These are phyloP conservation scores for Erythrobasidium hasegawianum DNA, from an alignment of 1,284 basidiomycete genomes.

Conservation along the genomic window DNA sequence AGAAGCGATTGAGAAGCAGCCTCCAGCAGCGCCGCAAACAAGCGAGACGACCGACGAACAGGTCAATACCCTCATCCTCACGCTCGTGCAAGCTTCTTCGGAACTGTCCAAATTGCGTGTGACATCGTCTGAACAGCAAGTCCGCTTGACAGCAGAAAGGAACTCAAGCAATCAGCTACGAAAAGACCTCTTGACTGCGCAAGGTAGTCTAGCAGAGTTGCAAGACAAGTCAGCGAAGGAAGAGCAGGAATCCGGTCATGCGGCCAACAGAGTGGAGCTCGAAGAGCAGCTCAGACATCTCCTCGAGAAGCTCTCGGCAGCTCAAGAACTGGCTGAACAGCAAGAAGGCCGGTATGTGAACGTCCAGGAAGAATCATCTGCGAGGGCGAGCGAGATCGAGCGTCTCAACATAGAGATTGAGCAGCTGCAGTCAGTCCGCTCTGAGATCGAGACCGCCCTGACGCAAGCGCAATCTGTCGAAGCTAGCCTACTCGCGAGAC, in stretches of 20 bases:
- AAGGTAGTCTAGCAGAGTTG: too few relatives aligned
- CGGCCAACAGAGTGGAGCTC: too few relatives aligned
- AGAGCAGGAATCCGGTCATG: too few relatives aligned
- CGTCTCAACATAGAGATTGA: background rate
- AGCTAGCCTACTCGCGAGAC: too few relatives aligned
- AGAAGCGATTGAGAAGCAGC: background rate
- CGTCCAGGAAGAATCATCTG: background rate
- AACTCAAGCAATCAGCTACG: too few relatives aligned
- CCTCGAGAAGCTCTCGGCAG: too few relatives aligned
- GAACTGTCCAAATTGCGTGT: background rate
- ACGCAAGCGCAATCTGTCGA: background rate
- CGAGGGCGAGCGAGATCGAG: background rate
- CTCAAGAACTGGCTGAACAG: background rate
- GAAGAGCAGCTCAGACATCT: too few relatives aligned
- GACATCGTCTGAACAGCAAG: too few relatives aligned
- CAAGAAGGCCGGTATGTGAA: background rate
- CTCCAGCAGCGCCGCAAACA: background rate
- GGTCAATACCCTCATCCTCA: background rate
- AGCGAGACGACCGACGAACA: background rate
- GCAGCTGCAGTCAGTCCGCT: background rate
- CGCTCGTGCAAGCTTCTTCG: background rate
- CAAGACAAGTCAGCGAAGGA: too few relatives aligned
- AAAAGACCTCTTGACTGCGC: too few relatives aligned
- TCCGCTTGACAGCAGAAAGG: too few relatives aligned
- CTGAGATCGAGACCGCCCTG: background rate